Percentiles rank a stretch among this genome's conserved stretches.
phyloP scores from a whole-genome alignment of 495 filamentous ascomycete genomes.

The Parmelia sp. region DNA sequence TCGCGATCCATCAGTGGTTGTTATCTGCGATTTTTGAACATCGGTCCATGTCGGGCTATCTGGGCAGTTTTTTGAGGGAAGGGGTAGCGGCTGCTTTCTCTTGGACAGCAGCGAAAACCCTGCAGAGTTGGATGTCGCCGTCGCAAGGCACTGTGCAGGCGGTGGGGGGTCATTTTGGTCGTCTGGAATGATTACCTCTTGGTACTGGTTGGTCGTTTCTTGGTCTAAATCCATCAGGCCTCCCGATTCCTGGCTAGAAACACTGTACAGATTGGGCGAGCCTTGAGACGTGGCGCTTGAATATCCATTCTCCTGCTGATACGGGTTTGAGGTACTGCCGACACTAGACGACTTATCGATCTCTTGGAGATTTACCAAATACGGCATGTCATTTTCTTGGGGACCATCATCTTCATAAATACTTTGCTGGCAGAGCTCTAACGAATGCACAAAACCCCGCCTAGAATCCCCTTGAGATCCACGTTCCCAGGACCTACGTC shows the following conservation, averaged over 20 bases:
- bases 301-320: constrained; percentile 8
- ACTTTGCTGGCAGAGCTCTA: constrained; percentile 11
- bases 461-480: constrained; percentile 11
- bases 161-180: neutral
- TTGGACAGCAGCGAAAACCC: neutral
- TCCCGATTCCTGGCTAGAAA: neutral
- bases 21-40: neutral
- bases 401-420: constrained; percentile 8
- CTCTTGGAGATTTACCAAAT: constrained; percentile 10
- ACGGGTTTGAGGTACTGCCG: neutral
- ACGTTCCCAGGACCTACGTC: constrained; percentile 24
- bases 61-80: neutral
- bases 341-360: constrained; percentile 1
- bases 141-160: neutral
- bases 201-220: neutral
- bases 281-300: constrained; percentile 7
- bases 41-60: neutral
- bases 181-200: neutral
- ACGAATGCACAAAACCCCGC: constrained; percentile 3
- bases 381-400: constrained; percentile 2
- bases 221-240: neutral
- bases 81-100: neutral
- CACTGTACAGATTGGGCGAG: neutral
- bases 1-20: neutral
- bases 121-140: neutral